phyloP scores from a whole-genome alignment of 2,329 filamentous ascomycete genomes.

The Aspergillus latus region DNA sequence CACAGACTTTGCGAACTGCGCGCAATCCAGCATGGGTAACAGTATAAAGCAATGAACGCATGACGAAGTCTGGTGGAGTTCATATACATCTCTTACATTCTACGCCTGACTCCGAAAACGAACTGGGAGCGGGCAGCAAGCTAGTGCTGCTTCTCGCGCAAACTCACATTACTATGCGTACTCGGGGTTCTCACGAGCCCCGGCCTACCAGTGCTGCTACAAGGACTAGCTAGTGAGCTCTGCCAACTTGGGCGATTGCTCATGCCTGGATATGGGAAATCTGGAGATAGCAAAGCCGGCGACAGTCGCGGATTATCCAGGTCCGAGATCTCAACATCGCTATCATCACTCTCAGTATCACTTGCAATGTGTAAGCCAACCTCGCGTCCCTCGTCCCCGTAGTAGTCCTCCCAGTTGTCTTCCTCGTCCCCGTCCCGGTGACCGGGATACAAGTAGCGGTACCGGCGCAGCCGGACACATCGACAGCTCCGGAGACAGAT shows the following conservation, averaged over 20 bases:
- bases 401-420: not conserved
- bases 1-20: not conserved
- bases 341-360: conserved; percentile 3
- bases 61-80: not conserved
- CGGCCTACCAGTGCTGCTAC: not conserved
- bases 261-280: not conserved
- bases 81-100: not conserved
- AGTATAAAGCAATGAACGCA: not conserved
- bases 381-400: not conserved
- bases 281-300: not conserved
- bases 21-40: not conserved
- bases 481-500: not conserved
- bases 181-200: not conserved
- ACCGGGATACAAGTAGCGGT: not conserved
- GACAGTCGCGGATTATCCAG: conserved; percentile 1
- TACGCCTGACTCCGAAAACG: too few relatives aligned
- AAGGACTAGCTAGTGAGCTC: not conserved
- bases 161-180: not conserved
- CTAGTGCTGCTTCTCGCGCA: not conserved
- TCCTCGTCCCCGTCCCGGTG: not conserved
- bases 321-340: not conserved
- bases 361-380: not conserved
- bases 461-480: not conserved
- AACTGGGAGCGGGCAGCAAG: not conserved
- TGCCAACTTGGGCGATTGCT: not conserved